A percentile compares a stretch with the other conserved stretches of the same genome.
phyloP scores from a whole-genome alignment of 176 grass and related monocot species.

The Ensete ventricosum region DNA sequence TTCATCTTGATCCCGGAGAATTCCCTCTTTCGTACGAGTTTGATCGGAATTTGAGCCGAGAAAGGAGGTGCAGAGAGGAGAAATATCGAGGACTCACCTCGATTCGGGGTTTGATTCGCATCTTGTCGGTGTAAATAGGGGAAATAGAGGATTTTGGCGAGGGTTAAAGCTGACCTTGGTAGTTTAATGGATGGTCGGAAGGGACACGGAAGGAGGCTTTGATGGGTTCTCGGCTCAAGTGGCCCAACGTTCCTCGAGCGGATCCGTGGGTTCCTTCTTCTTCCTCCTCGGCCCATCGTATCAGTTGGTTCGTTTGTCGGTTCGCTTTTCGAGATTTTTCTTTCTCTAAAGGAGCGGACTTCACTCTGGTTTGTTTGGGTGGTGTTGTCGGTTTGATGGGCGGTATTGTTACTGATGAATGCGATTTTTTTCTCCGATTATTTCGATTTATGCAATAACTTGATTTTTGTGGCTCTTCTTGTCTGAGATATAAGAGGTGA shows the following conservation, averaged over 20 bases:
- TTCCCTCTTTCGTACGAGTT: not conserved
- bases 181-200: slow-evolving; percentile 42
- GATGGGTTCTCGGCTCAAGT: slow-evolving; percentile 78
- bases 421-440: not conserved
- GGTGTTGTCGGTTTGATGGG: not conserved
- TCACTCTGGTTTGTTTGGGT: not conserved
- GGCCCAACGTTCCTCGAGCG: slow-evolving; percentile 52
- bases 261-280: slow-evolving; percentile 71
- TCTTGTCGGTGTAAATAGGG: not conserved
- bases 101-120: not conserved
- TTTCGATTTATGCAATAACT: too few relatives aligned
- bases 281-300: not conserved
- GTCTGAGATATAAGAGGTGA: too few relatives aligned
- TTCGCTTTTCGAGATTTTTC: not conserved
- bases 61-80: not conserved
- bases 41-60: not conserved
- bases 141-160: not conserved
- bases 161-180: not conserved
- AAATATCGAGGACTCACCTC: not conserved
- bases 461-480: too few relatives aligned
- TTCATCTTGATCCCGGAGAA: not conserved
- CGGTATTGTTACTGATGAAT: not conserved
- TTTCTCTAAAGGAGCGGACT: not conserved
- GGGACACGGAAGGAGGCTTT: slow-evolving; percentile 51
- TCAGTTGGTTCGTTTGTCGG: slow-evolving; percentile 4